Conservation (phyloP, 192 early-diverging fungal genomes). For the Radiomyces spectabilis region DNA sequence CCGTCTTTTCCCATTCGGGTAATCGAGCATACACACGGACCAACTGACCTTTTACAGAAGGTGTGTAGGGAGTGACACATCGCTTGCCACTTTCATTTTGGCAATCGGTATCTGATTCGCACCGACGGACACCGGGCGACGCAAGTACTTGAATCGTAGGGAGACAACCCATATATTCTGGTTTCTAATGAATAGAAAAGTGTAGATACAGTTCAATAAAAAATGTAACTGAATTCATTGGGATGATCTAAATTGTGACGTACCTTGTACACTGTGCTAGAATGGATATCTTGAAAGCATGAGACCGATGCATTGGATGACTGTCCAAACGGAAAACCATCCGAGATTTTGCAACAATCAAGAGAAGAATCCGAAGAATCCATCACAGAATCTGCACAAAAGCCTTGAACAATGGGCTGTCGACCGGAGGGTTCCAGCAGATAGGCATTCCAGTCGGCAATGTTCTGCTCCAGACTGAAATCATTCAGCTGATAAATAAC, state of each 20-base stretch:
- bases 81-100: neutral
- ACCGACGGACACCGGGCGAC: conserved; percentile 20
- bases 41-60: conserved; percentile 32
- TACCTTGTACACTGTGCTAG: neutral
- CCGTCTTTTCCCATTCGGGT: conserved; percentile 24
- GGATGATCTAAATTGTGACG: no score
- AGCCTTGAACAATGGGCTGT: conserved; percentile 27
- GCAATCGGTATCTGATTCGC: conserved; percentile 29
- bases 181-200: neutral
- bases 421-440: conserved; percentile 20
- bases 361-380: neutral
- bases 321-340: conserved; percentile 47
- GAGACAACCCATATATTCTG: conserved; percentile 16
- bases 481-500: conserved; percentile 30
- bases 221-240: no score
- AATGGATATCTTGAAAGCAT: conserved; percentile 38
- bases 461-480: conserved; percentile 12
- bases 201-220: neutral
- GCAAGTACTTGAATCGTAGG: conserved; percentile 34
- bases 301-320: conserved; percentile 27
- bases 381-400: conserved; percentile 38
- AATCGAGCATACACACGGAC: conserved; percentile 46
- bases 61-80: conserved; percentile 55
- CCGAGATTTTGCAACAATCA: conserved; percentile 52
- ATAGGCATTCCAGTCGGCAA: conserved; percentile 39